Evolutionary conservation across 106 monocot species (phyloP).

Genomic region (Vanilla planifolia): DNA sequence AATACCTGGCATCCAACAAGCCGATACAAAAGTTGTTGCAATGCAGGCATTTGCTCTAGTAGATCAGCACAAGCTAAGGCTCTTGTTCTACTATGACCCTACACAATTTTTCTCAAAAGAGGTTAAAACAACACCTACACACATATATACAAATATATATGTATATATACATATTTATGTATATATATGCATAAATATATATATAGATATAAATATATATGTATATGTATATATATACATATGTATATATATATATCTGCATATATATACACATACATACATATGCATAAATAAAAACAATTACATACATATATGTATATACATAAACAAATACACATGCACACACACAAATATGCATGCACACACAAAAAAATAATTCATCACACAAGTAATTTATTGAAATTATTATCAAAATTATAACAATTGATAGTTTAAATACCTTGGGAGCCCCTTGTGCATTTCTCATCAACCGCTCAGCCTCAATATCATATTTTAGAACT

Average conservation of each 20-base stretch:
- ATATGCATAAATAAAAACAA: too few species aligned
- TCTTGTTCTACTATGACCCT: conserved; percentile 82
- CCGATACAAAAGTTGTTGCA: conserved; percentile 67
- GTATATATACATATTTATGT: too few species aligned
- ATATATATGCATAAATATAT: too few species aligned
- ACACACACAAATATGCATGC: too few species aligned
- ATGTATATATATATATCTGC: too few species aligned
- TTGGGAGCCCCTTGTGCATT: conserved; percentile 24
- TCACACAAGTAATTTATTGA: neutral
- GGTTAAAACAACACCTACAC: neutral
- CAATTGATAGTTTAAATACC: conserved; percentile 8
- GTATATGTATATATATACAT: too few species aligned
- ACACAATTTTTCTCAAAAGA: neutral
- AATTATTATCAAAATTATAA: neutral
- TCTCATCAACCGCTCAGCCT: conserved; percentile 47
- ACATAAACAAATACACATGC: too few species aligned
- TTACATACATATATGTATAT: too few species aligned
- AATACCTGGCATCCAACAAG: conserved; percentile 62
- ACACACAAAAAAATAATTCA: too few species aligned
- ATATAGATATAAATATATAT: too few species aligned
- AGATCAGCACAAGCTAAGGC: conserved; percentile 45
- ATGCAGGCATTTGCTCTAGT: conserved; percentile 73
- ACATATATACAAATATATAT: neutral
- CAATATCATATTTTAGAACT: conserved; percentile 67
- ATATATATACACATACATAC: too few species aligned